These are phyloP conservation scores for Heimioporus punctisporus DNA, from an alignment of 1,284 basidiomycete genomes.

Conservation along the genomic window DNA sequence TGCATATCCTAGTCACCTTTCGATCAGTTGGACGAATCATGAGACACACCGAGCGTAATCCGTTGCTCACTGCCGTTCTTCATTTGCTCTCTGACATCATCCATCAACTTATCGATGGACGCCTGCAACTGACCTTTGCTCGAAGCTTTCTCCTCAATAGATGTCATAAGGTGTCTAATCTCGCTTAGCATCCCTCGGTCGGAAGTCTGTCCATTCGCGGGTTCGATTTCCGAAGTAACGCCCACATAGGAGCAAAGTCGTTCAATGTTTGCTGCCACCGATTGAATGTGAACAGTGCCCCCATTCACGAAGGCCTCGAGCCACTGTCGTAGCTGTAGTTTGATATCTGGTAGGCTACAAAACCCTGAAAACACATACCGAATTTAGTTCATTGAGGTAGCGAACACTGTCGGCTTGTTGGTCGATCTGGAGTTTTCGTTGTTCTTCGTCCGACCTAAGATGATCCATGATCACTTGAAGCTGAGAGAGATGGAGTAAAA, in stretches of 20 bases:
- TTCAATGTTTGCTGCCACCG: conserved; percentile 60
- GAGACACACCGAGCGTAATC: conserved; percentile 28
- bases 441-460: conserved; percentile 46
- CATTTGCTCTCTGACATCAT: conserved; percentile 29
- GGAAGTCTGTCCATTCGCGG: neutral
- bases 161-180: conserved; percentile 26
- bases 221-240: conserved; percentile 14
- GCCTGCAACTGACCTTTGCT: conserved; percentile 23
- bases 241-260: conserved; percentile 56
- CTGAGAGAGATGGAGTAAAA: conserved; percentile 25
- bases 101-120: conserved; percentile 26
- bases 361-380: conserved; percentile 49
- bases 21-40: neutral
- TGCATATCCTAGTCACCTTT: conserved; percentile 24
- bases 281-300: conserved; percentile 69
- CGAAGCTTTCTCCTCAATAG: conserved; percentile 21
- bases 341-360: too few species aligned
- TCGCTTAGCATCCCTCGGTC: conserved; percentile 23
- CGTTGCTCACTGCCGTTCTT: conserved; percentile 25
- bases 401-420: conserved; percentile 73
- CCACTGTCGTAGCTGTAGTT: too few species aligned
- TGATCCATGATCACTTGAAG: conserved; percentile 46
- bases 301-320: conserved; percentile 80
- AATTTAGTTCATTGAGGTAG: conserved; percentile 75
- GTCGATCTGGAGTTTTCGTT: conserved; percentile 49